Base-by-base conservation (phyloP, 139 green algal species). In the Tetratostichococcus sp. region DNA sequence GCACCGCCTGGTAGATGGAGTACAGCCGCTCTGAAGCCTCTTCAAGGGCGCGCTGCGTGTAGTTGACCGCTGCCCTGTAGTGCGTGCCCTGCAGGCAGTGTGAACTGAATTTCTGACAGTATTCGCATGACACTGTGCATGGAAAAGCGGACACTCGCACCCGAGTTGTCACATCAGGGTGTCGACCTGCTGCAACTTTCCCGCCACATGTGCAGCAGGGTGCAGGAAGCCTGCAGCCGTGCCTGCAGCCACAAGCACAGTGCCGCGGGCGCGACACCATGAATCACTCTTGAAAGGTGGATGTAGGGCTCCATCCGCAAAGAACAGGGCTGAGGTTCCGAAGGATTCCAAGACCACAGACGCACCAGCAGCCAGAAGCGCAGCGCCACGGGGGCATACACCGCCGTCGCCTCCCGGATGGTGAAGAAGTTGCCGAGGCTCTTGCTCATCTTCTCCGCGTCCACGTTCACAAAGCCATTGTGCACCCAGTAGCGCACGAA, bases 361-460 rank as follows among this genome's bases (percentile, higher is more conserved):
- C 50, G 22, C 50, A 62, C 50, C 1, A 98, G 43, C 43, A 99
- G 89, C 86, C 98, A 97, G 89, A 89, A 98, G 65, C 95, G 88
- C 83, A 99, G 82, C 23, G 93, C 92, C 35, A 93, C 43, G 0
- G 93, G 79, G 77, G 97, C 89, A 79, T 98, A 97, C 57, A 81
- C 42, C 43, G 86, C 43, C 32, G 94, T 42, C 30, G 97, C 91
- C 42, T 97, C 84, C 35, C 93, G 75, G 72, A 99, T 99, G 39
- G 94, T 99, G 87, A 98, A 97, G 82, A 99, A 99, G 86, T 99
- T 99, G 43, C 95, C 95, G 16, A 99, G 75, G 1, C 80, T 92
- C 88, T 99, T 99, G 70, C 81, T 92, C 95, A 99, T 99, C 87
- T 99, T 99, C 81, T 97, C 94, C 71, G 82, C 89, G 78, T 97